Evolutionary conservation across 129 eudicot species (phyloP), one percentile per base, ranked within the genome.

Genomic region (Flaveria robusta): DNA sequence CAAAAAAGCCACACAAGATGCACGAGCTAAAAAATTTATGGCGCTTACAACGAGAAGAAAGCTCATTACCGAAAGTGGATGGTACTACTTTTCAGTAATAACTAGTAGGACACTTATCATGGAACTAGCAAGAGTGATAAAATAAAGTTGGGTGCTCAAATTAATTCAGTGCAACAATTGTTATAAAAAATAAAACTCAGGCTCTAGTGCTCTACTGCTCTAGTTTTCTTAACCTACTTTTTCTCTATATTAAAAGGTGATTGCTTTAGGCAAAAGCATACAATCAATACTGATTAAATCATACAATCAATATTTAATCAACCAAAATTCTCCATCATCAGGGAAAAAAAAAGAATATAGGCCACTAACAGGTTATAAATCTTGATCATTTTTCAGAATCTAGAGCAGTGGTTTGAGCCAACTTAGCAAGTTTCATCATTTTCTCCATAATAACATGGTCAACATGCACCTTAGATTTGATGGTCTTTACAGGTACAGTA

Each of bases 211-310:
- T 31, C 7, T 31, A 31, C 37, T 31, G 37, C 37, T 31, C 18
- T 16, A 9, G 14, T 39, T 77, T 34, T 20, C 52, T 51, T 26
- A 52, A 52, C 68, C 52, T 34, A 34, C 72, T 18, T 63, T 58
- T 74, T 20, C 71, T 5, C n/a, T 64, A 19, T 64, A 18, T 50
- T 31, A 12, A 54, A 52, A 72, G 37, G 49, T 20, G 19, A 18
- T 54, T 31, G 66, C 52, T 72, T 72, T 34, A 58, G 66, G 55
- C 78, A 15, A 60, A 20, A 72, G 22, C 31, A 37, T 55, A 72
- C 23, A 59, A 1, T 37, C 23, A 2, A 47, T 37, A 50, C 39
- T 51, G 39, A 51, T 6, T 51, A 51, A 52, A 58, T 22, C 13
- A 63, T 66, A 18, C 49, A 34, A 66, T 39, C 27, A 66, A 16